Evolutionary conservation across 2,329 filamentous ascomycete genomes (phyloP).

Genomic region (Teratosphaeria pseudoeucalypti): DNA sequence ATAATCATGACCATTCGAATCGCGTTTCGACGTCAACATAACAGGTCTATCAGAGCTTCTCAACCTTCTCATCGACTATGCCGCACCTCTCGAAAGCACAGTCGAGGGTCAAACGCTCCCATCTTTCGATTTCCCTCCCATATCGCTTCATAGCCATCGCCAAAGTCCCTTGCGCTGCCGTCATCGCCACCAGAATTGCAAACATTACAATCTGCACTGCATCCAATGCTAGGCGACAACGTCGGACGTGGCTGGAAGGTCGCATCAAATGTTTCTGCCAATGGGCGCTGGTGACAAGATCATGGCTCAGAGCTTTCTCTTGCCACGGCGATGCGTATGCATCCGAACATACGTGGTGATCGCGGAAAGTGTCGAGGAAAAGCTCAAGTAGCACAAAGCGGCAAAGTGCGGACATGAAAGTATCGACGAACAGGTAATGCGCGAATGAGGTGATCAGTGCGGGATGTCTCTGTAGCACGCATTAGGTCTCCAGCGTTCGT

Average conservation of each 20-base stretch:
- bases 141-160: slow-evolving; percentile 16
- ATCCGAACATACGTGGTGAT: slow-evolving; percentile 13
- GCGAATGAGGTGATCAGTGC: slow-evolving; percentile 14
- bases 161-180: slow-evolving; percentile 5
- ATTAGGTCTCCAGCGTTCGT: background rate
- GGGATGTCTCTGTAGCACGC: slow-evolving; percentile 9
- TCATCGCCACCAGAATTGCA: slow-evolving; percentile 4
- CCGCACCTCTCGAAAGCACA: background rate
- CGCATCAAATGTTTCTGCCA: slow-evolving; percentile 13
- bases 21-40: background rate
- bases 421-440: slow-evolving; percentile 19
- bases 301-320: slow-evolving; percentile 8
- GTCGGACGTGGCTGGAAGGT: slow-evolving; percentile 6
- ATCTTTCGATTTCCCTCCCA: slow-evolving; percentile 1
- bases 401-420: slow-evolving; percentile 14
- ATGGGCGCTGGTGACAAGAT: slow-evolving; percentile 13
- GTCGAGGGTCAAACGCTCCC: background rate
- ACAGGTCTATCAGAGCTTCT: background rate
- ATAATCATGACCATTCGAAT: background rate
- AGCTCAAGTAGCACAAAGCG: slow-evolving; percentile 15
- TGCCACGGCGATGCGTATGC: slow-evolving; percentile 6
- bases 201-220: slow-evolving; percentile 10
- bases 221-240: slow-evolving; percentile 12
- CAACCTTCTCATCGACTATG: background rate
- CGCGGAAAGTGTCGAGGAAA: slow-evolving; percentile 15